Percentiles rank a stretch among this genome's conserved stretches.
Evolutionary conservation across 306 rosid species (phyloP).

Genomic region (Cicer bijugum): DNA sequence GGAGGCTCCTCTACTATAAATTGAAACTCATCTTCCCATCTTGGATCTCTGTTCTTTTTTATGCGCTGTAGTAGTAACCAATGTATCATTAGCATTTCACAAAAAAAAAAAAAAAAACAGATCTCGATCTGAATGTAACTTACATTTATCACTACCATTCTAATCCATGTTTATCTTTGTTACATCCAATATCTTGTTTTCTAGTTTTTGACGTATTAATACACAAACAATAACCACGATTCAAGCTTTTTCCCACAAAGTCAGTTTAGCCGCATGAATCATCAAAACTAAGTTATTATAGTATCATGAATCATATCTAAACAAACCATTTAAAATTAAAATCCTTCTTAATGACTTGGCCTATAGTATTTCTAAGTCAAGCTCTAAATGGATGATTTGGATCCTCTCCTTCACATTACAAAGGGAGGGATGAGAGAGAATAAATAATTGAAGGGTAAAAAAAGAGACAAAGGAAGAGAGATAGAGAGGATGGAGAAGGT

Average conservation of each 20-base stretch:
- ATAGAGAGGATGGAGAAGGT: background rate
- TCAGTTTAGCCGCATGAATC: background rate
- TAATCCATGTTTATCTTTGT: background rate
- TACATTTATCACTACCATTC: conserved; percentile 8
- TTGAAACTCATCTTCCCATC: conserved; percentile 88
- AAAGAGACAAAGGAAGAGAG: background rate
- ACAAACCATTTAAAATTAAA: conserved; percentile 11
- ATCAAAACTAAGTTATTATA: background rate
- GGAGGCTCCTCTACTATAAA: conserved; percentile 82
- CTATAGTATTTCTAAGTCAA: background rate
- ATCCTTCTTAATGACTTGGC: conserved; percentile 2
- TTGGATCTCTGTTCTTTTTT: conserved; percentile 91
- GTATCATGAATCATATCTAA: conserved; percentile 4
- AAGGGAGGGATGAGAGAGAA: background rate
- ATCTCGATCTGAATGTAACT: conserved; percentile 17
- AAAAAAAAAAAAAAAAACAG: conserved; percentile 11
- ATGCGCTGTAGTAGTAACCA: conserved; percentile 59
- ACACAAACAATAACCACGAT: conserved; percentile 4
- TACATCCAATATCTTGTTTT: background rate
- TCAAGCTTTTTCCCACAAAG: background rate
- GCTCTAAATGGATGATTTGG: background rate
- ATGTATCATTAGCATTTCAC: conserved; percentile 7
- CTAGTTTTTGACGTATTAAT: background rate
- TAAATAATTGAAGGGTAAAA: background rate
- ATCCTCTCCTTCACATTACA: background rate